Evolutionary conservation across 306 rosid genomes (phyloP), one percentile per base, ranked within the genome.

Genomic region (Fragaria nilgerrensis): DNA sequence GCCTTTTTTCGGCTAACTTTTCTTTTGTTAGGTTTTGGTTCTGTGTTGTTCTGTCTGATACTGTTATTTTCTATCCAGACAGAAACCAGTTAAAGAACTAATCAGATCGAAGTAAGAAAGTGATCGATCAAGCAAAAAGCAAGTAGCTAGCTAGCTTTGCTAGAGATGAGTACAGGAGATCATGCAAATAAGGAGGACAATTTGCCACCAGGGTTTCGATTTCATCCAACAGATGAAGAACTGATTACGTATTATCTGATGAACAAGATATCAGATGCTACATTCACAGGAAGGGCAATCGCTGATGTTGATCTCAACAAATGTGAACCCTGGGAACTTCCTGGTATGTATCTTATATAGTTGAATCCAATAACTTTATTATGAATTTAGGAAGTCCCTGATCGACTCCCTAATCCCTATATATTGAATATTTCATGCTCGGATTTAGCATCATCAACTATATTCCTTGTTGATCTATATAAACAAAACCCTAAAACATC

Each of bases 261-360:
- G 7, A 92, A 88, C 79, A 94, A 94, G 90, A 88, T 94, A 22
- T 77, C 93, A 3, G 96, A 94, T 84, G 56, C 93, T 53, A 75
- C 41, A 68, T 94, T 92, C 72, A 85, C 97, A 12, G 95, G 84
- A 9, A 87, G 79, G 67, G 98, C 98, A 10, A 65, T 94, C 20
- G 85, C 85, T 23, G 98, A 94, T 75, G 94, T 94, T 39, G 97
- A 94, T 85, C 98, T 95, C 85, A 95, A 92, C 84, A 95, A 95
- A 69, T 89, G 86, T 50, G 98, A 95, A 72, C 98, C 98, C 5
- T 95, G 98, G 97, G 98, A 95, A n/a, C 96, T 95, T 5, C 98
- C 98, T 71, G 98, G 98, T 95, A 75, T 27, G 48, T 37, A 65
- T 65, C 4, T 13, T 16, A 62, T 29, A 32, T 63, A 32, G 36